Evolutionary conservation across 331 rosid species (phyloP), one percentile per base, ranked within the genome.

Genomic region (Dryas integrifolia): DNA sequence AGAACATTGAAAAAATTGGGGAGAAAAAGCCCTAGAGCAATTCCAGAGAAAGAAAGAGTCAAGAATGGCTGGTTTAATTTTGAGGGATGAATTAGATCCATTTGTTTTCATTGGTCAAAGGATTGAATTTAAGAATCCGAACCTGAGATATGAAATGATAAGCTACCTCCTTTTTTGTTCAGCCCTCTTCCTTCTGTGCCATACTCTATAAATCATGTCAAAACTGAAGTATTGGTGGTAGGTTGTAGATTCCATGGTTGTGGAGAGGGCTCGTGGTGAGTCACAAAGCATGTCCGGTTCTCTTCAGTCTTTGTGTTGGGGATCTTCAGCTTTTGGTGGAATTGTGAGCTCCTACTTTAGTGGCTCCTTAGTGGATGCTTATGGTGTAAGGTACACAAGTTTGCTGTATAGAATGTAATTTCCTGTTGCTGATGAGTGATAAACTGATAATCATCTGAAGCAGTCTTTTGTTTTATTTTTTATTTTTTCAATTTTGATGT

Each of bases 231-330:
- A 62, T 79, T 79, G 73, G 74, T 88, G 76, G 76, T 76, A 95
- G 99, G 99, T 95, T 72, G 98, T 95, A 81, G 99, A 95, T 83
- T 95, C 99, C 76, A 92, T 95, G 99, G 99, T 95, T 41, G 99
- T 95, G 53, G 99, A 95, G 89, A 88, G 99, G 80, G 96, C 99
- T 73, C 99, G 99, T 74, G 99, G 99, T 49, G 99, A 95, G 82
- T 95, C 99, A 69, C 98, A 88, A 83, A 92, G 97, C 82, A 85
- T 86, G 76, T 92, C 98, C 3, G 98, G 99, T 43, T 95, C 99
- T 73, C 97, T 95, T 71, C 99, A 95, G 72, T 95, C 99, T 48
- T 85, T 92, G 77, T 95, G 99, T 70, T 95, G 98, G 99, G 99
- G 99, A 69, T 95, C 99, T 72, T 89, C 98, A 4, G 92, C 99